A percentile compares a stretch with the other conserved stretches of the same genome.
These are phyloP conservation scores for Gomphus sp. DNA, from an alignment of 1,284 basidiomycete species.

Conservation along the genomic window DNA sequence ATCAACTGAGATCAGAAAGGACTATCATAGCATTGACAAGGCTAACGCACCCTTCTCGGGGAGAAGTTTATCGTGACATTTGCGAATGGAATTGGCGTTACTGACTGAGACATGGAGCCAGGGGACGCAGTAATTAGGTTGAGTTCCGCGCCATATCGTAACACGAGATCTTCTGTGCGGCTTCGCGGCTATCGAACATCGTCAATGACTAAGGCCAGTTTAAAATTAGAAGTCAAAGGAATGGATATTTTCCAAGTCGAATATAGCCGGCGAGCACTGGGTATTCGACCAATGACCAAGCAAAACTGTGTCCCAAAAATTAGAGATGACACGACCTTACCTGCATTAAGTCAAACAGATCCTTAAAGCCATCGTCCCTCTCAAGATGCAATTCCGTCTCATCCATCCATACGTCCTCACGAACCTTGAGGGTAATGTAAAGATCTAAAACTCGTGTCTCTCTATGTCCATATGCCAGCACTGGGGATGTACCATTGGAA, in stretches of 20 bases:
- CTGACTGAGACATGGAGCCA: background rate
- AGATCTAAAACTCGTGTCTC: constrained; percentile 66
- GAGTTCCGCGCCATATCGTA: constrained; percentile 45
- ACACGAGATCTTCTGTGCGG: constrained; percentile 62
- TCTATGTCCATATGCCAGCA: constrained; percentile 36
- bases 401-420: constrained; percentile 64
- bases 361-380: constrained; percentile 61
- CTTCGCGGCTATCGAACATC: constrained; percentile 47
- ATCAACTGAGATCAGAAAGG: background rate
- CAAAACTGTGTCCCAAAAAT: background rate
- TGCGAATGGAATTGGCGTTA: constrained; percentile 40
- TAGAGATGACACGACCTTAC: constrained; percentile 5
- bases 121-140: constrained; percentile 37
- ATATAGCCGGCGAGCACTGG: background rate
- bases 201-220: background rate
- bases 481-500: constrained; percentile 15
- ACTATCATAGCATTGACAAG: background rate
- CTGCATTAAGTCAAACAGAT: constrained; percentile 56
- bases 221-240: background rate
- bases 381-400: constrained; percentile 64
- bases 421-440: constrained; percentile 69
- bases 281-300: background rate
- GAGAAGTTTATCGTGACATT: constrained; percentile 48
- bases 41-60: constrained; percentile 30
- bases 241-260: background rate